phyloP scores from a whole-genome alignment of 805 yeast genomes.

The Candida multigemmis region DNA sequence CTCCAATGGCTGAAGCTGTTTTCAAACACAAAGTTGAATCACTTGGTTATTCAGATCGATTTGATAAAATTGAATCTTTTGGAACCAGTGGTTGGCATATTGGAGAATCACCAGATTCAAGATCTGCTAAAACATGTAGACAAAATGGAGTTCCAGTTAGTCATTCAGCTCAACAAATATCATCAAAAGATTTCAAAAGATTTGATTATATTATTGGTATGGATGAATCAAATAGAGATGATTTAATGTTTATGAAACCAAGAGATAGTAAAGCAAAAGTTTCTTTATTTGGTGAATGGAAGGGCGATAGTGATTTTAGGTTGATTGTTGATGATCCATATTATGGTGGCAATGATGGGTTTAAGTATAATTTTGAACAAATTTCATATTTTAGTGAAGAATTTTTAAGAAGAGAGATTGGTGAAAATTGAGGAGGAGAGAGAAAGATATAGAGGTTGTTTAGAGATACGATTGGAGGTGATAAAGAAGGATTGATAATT shows the following conservation, averaged over 20 bases:
- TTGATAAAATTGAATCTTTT: conserved; percentile 66
- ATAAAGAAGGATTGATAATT: neutral
- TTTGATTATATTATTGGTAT: conserved; percentile 67
- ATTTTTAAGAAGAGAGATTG: conserved; percentile 47
- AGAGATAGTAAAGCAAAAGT: conserved; percentile 39
- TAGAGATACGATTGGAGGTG: neutral
- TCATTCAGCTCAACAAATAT: conserved; percentile 69
- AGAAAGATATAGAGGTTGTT: conserved; percentile 1
- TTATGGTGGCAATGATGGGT: conserved; percentile 81
- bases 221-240: conserved; percentile 52
- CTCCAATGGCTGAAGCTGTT: conserved; percentile 98
- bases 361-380: conserved; percentile 71
- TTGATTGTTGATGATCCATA: conserved; percentile 82
- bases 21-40: conserved; percentile 57
- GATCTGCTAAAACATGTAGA: conserved; percentile 62
- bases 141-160: conserved; percentile 65
- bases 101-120: conserved; percentile 74
- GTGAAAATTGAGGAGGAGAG: conserved; percentile 8
- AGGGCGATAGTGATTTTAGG: conserved; percentile 39
- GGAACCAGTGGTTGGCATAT: conserved; percentile 83
- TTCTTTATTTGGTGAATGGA: conserved; percentile 75
- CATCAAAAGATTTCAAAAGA: conserved; percentile 36
- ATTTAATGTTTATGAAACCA: conserved; percentile 47
- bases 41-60: conserved; percentile 32
- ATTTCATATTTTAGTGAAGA: conserved; percentile 65